Evolutionary conservation across 441 rosid species (phyloP), one percentile per base, ranked within the genome.

Genomic region (Aleurites moluccanus): DNA sequence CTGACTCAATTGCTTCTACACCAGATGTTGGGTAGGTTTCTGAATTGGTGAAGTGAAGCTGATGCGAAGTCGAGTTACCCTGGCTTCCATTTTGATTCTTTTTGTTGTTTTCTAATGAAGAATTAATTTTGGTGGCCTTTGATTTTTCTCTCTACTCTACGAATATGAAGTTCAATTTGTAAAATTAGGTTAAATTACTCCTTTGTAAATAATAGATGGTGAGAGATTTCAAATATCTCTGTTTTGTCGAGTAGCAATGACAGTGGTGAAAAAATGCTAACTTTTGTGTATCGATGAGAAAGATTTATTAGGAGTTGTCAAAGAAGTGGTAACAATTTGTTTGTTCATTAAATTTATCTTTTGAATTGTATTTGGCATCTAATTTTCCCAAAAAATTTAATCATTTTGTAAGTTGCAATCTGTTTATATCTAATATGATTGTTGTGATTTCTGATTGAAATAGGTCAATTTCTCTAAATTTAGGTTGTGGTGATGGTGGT

Each of bases 21-120:
- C 98, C 92, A 6, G 95, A 93, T 81, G 85, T 91, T 2, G 90
- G 89, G 50, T 93, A 95, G 98, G 88, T 93, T 10, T 90, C 97
- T 40, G 98, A 91, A 56, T 72, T 93, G 40, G 85, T 92, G 57
- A 77, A 85, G 73, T 87, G 65, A 85, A 45, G 0, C 4, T 16
- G 33, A 0, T n/a, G n/a, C 44, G n/a, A n/a, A n/a, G 50, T 15
- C 15, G 50, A 45, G 20, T 65, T 11, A 27, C 30, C 38, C 23
- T 40, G 2, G 53, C 5, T 10, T 61, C 56, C 21, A 35, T 23
- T 60, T 55, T 59, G 20, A 71, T 47, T 64, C 49, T 44, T 44
- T 74, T 49, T 44, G 55, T 55, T 57, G 72, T 70, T 64, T 64
- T 21, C 33, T 28, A 10, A 47, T 11, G 61, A 25, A 4, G 16